These are phyloP conservation scores for Secale cereale DNA, from an alignment of 176 grass and related monocot species.

Conservation along the genomic window DNA sequence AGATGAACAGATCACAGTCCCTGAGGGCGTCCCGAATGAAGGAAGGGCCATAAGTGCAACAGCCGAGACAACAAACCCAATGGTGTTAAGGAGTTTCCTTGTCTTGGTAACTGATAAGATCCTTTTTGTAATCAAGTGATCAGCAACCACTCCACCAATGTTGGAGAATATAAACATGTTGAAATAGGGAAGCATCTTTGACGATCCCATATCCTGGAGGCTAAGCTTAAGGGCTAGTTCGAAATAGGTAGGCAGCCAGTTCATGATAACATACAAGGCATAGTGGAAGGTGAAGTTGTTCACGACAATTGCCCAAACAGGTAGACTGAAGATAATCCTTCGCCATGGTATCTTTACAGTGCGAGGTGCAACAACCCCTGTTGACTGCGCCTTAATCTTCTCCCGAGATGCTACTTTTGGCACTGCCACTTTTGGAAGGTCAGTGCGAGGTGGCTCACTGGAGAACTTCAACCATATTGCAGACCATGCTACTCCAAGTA, in stretches of 20 bases:
- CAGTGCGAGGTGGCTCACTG: slow-evolving; percentile 5
- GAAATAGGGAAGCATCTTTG: slow-evolving; percentile 17
- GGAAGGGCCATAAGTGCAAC: slow-evolving; percentile 12
- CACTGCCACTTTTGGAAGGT: slow-evolving; percentile 1
- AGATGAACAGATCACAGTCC: slow-evolving; percentile 3
- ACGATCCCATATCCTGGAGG: slow-evolving; percentile 11
- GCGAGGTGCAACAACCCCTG: slow-evolving; percentile 7
- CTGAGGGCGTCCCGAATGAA: slow-evolving; percentile 5
- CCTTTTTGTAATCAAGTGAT: background rate
- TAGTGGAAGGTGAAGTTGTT: slow-evolving; percentile 18
- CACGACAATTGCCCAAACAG: slow-evolving; percentile 12
- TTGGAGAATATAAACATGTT: slow-evolving; percentile 21
- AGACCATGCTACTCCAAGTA: slow-evolving; percentile 10
- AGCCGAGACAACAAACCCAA: background rate
- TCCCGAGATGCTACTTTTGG: slow-evolving; percentile 8
- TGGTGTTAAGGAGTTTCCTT: background rate
- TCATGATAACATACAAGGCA: slow-evolving; percentile 20
- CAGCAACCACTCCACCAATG: slow-evolving; percentile 14
- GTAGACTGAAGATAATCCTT: slow-evolving; percentile 4
- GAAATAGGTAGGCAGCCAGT: slow-evolving; percentile 8
- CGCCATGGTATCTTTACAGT: slow-evolving; percentile 4
- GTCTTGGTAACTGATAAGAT: slow-evolving; percentile 12
- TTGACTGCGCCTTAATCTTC: background rate
- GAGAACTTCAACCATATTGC: slow-evolving; percentile 2
- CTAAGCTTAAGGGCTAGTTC: slow-evolving; percentile 1